A percentile compares a stretch with the other conserved stretches of the same genome.
phyloP scores from a whole-genome alignment of 208 protist genomes.

The Crithidia mellificae region DNA sequence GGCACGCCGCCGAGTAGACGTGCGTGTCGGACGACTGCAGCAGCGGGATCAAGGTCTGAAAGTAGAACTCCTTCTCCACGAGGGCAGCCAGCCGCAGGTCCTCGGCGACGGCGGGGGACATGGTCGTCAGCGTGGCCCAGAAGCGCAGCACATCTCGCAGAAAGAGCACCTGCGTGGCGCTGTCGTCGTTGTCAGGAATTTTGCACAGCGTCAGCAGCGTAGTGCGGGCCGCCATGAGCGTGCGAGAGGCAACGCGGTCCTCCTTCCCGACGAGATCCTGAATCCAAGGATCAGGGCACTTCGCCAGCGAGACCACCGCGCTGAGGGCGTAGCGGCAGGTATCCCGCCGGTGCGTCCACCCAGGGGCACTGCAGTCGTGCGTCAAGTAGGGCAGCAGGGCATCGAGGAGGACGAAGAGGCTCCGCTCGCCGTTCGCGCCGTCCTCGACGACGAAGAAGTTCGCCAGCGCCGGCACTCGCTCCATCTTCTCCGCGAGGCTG shows the following conservation, averaged over 20 bases:
- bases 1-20: slow-evolving; percentile 58
- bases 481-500: slow-evolving; percentile 63
- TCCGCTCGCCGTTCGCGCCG: slow-evolving; percentile 17
- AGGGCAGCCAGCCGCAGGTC: slow-evolving; percentile 35
- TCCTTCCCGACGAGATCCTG: slow-evolving; percentile 58
- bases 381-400: slow-evolving; percentile 55
- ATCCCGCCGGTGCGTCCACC: slow-evolving; percentile 47
- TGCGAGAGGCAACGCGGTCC: slow-evolving; percentile 26
- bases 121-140: slow-evolving; percentile 51
- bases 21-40: slow-evolving; percentile 49
- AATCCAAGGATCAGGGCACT: slow-evolving; percentile 65
- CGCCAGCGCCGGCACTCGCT: slow-evolving; percentile 62
- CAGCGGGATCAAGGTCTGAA: slow-evolving; percentile 58
- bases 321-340: slow-evolving; percentile 62
- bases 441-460: slow-evolving; percentile 49
- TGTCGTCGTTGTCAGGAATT: slow-evolving; percentile 73
- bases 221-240: slow-evolving; percentile 46
- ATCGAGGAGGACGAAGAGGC: slow-evolving; percentile 39
- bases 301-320: slow-evolving; percentile 67
- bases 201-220: slow-evolving; percentile 81
- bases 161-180: slow-evolving; percentile 54
- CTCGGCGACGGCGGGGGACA: slow-evolving; percentile 46
- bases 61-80: slow-evolving; percentile 52
- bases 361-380: slow-evolving; percentile 48
- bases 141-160: slow-evolving; percentile 65